phyloP scores from a whole-genome alignment of 2,329 filamentous ascomycete species.

The Alternaria consortialis region DNA sequence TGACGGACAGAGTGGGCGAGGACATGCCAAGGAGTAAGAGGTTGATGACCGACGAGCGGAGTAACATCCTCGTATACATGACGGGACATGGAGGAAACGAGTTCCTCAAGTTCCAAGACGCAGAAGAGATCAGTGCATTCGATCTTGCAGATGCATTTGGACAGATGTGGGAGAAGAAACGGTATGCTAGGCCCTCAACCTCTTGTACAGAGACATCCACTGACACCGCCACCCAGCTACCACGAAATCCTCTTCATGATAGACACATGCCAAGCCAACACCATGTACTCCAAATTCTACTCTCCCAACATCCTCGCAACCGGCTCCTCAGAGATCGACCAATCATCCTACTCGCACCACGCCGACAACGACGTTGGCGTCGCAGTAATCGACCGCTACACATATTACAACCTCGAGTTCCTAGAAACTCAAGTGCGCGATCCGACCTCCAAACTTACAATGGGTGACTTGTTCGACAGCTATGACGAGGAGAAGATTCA shows the following conservation, averaged over 20 bases:
- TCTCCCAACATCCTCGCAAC: conserved; percentile 98
- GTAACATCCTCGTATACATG: conserved; percentile 99
- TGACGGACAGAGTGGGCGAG: conserved; percentile 93
- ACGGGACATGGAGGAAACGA: conserved; percentile 97
- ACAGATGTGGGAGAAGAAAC: conserved; percentile 99
- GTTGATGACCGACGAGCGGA: conserved; percentile 90
- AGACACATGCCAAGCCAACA: conserved; percentile 98
- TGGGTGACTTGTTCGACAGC: conserved; percentile 94
- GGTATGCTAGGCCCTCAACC: conserved; percentile 56
- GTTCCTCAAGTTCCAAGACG: conserved; percentile 98
- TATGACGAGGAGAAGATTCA: conserved; percentile 97
- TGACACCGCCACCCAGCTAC: conserved; percentile 65
- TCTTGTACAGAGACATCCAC: neutral
- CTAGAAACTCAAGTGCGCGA: conserved; percentile 89
- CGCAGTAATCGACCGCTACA: conserved; percentile 97
- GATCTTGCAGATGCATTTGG: conserved; percentile 97
- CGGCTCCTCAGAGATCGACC: conserved; percentile 93
- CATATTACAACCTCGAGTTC: conserved; percentile 98
- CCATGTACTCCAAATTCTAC: conserved; percentile 98
- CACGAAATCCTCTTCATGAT: conserved; percentile 99
- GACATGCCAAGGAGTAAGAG: conserved; percentile 96
- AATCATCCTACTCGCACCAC: conserved; percentile 97
- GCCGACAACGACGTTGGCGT: conserved; percentile 98
- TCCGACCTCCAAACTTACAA: conserved; percentile 83
- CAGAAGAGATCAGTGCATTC: conserved; percentile 95